Evolutionary conservation across 805 yeast species (phyloP).

Genomic region (Ogataea degrootiae): DNA sequence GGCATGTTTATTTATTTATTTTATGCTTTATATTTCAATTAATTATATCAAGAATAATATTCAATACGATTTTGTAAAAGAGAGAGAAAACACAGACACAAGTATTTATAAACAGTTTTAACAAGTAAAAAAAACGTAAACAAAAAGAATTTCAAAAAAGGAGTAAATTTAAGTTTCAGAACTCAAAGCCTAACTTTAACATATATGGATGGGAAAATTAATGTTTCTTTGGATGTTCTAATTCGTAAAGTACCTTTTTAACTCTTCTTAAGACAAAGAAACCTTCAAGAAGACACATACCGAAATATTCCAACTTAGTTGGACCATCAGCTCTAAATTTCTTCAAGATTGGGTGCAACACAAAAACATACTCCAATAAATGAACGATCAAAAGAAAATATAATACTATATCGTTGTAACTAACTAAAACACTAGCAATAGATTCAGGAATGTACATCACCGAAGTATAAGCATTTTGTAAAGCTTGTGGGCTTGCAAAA

Average conservation of each 20-base stretch:
- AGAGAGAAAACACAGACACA: too few relatives aligned
- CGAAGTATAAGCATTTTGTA: conserved; percentile 2
- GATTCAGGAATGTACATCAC: conserved; percentile 5
- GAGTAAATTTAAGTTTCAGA: too few relatives aligned
- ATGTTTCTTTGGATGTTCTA: conserved; percentile 13
- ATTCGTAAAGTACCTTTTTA: conserved; percentile 7
- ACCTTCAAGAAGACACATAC: conserved; percentile 60
- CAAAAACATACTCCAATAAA: conserved; percentile 40
- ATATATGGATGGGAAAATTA: neutral
- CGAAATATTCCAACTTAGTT: conserved; percentile 46
- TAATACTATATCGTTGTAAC: conserved; percentile 16
- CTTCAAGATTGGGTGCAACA: conserved; percentile 45
- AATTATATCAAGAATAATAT: too few relatives aligned
- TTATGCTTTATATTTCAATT: too few relatives aligned
- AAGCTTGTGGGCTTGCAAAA: conserved; percentile 8
- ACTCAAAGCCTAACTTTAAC: too few relatives aligned
- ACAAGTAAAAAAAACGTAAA: too few relatives aligned
- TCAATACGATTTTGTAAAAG: too few relatives aligned
- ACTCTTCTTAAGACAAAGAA: conserved; percentile 46
- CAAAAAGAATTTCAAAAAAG: too few relatives aligned
- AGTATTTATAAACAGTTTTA: too few relatives aligned
- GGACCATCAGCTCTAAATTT: conserved; percentile 59
- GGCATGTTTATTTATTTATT: too few relatives aligned
- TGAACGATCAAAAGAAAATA: conserved; percentile 37
- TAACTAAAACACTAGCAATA: conserved; percentile 6